Conservation (phyloP, 1,284 basidiomycete genomes). For the Anthracocystis walkeri region DNA sequence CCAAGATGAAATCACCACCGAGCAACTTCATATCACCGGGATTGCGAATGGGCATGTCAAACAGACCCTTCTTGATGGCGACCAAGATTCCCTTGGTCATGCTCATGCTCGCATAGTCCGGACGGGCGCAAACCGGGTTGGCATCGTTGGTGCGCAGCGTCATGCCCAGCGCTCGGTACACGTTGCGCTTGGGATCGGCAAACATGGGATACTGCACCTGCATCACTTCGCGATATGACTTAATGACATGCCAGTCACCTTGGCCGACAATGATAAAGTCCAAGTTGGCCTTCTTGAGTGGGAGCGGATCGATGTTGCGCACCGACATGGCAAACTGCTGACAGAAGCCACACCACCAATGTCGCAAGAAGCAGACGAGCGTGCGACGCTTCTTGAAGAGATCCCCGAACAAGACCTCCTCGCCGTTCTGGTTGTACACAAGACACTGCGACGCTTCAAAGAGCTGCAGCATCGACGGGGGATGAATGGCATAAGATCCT, state of each 20-base stretch:
- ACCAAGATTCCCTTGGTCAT: slow-evolving; percentile 77
- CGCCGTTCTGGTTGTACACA: slow-evolving; percentile 78
- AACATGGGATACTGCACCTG: slow-evolving; percentile 75
- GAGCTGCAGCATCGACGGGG: slow-evolving; percentile 70
- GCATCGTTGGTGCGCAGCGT: slow-evolving; percentile 73
- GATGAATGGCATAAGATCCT: slow-evolving; percentile 60
- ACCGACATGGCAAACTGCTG: slow-evolving; percentile 86
- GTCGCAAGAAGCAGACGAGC: slow-evolving; percentile 74
- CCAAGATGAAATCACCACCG: slow-evolving; percentile 89
- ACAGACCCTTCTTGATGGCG: slow-evolving; percentile 73
- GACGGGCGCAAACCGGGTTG: slow-evolving; percentile 73
- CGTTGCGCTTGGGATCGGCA: slow-evolving; percentile 79
- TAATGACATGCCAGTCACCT: slow-evolving; percentile 79
- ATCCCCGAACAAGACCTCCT: slow-evolving; percentile 78
- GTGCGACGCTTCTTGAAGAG: slow-evolving; percentile 78
- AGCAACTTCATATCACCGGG: slow-evolving; percentile 82
- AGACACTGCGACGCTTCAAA: slow-evolving; percentile 76
- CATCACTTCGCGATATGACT: slow-evolving; percentile 77
- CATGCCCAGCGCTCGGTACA: slow-evolving; percentile 84
- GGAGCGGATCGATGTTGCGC: slow-evolving; percentile 73
- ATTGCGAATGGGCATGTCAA: slow-evolving; percentile 79
- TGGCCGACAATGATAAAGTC: slow-evolving; percentile 82
- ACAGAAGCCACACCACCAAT: slow-evolving; percentile 77
- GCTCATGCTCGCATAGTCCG: slow-evolving; percentile 78
- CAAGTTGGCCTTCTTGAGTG: slow-evolving; percentile 74